phyloP scores from a whole-genome alignment of 2,329 filamentous ascomycete genomes.

The Fusarium albosuccineum region DNA sequence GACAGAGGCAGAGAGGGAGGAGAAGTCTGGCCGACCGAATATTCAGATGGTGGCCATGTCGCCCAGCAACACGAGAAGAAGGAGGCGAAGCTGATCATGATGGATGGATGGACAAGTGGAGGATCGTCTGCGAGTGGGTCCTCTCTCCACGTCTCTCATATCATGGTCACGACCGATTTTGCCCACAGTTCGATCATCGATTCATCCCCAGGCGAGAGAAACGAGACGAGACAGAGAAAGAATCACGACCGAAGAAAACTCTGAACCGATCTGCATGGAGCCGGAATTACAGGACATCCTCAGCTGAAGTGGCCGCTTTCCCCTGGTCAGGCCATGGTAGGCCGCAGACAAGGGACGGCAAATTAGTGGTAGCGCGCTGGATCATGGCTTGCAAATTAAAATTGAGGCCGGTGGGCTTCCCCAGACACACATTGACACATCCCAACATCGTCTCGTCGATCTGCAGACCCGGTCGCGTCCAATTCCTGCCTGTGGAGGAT shows the following conservation, averaged over 20 bases:
- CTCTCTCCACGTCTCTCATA: conserved; percentile 32
- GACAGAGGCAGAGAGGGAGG: conserved; percentile 1
- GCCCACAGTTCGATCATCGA: conserved; percentile 13
- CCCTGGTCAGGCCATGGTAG: conserved; percentile 34
- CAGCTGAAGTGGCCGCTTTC: conserved; percentile 23
- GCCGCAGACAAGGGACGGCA: conserved; percentile 36
- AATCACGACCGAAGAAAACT: conserved; percentile 9
- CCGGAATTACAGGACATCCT: conserved; percentile 42
- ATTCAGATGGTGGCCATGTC: conserved; percentile 28
- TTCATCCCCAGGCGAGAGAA: conserved; percentile 8
- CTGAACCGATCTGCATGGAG: conserved; percentile 39
- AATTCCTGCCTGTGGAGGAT: not conserved
- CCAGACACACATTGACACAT: conserved; percentile 41
- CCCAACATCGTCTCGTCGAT: conserved; percentile 40
- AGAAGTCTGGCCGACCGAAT: conserved; percentile 3
- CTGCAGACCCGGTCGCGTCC: conserved; percentile 35
- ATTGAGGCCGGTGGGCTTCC: conserved; percentile 48
- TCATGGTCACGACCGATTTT: conserved; percentile 16
- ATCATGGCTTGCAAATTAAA: conserved; percentile 51
- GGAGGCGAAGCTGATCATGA: conserved; percentile 41
- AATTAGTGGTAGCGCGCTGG: conserved; percentile 44
- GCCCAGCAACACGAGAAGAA: conserved; percentile 40
- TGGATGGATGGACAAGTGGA: conserved; percentile 35
- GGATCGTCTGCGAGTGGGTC: conserved; percentile 33
- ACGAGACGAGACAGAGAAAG: conserved; percentile 6